phyloP scores from a whole-genome alignment of 352 stramenopile species.

The Blastocystis sp. region DNA sequence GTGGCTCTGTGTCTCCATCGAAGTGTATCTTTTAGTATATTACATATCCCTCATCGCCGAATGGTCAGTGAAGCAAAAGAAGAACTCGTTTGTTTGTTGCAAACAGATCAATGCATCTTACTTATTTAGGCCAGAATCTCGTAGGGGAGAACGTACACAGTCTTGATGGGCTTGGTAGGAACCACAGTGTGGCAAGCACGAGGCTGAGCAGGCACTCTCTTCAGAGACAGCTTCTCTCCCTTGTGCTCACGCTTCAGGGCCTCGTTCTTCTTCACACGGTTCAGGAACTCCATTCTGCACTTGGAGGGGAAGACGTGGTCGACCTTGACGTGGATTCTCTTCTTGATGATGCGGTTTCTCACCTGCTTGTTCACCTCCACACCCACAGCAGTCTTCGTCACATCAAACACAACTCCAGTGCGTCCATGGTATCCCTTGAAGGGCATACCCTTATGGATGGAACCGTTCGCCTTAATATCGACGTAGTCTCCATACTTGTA shows the following conservation, averaged over 20 bases:
- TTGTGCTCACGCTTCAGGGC: slow-evolving; percentile 85
- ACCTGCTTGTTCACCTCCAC: slow-evolving; percentile 98
- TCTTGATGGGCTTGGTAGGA: slow-evolving; percentile 55
- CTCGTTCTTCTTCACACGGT: slow-evolving; percentile 93
- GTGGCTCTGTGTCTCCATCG: neutral
- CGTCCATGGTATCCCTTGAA: slow-evolving; percentile 99
- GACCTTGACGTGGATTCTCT: slow-evolving; percentile 98
- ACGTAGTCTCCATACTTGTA: slow-evolving; percentile 99
- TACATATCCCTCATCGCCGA: no score
- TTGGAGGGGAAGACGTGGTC: slow-evolving; percentile 96
- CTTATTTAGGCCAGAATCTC: slow-evolving; percentile 56
- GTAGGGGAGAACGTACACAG: slow-evolving; percentile 54
- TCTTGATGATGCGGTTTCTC: slow-evolving; percentile 93
- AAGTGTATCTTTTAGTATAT: no score
- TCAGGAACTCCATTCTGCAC: slow-evolving; percentile 93
- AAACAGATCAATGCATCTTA: slow-evolving; percentile 50
- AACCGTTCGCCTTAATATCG: slow-evolving; percentile 97
- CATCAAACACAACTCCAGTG: slow-evolving; percentile 97
- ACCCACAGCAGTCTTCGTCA: slow-evolving; percentile 92
- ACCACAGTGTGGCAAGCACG: slow-evolving; percentile 42
- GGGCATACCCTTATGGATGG: slow-evolving; percentile 97
- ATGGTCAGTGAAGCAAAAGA: no score
- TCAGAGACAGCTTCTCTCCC: slow-evolving; percentile 75
- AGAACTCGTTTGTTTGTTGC: neutral
- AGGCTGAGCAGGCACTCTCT: slow-evolving; percentile 81